Percentiles rank a stretch among this genome's conserved stretches.
These are phyloP conservation scores for Solanum tarijense DNA, from an alignment of 257 asterid genomes.

Conservation along the genomic window DNA sequence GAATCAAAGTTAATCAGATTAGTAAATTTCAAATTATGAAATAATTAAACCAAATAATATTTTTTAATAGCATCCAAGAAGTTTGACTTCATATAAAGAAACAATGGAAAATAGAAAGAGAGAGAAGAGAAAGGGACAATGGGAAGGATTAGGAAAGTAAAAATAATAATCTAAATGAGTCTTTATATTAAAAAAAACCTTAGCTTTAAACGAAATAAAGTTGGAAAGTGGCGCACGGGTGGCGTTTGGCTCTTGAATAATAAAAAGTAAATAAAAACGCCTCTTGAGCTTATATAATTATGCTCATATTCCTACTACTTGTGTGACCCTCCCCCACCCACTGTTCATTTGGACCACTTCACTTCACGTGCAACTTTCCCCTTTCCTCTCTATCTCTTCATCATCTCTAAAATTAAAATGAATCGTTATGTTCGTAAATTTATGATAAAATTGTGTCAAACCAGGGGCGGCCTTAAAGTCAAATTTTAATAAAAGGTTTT, in stretches of 20 bases:
- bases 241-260: background rate
- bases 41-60: background rate
- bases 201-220: background rate
- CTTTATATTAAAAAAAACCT: background rate
- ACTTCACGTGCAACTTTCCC: background rate
- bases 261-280: background rate
- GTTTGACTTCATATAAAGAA: background rate
- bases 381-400: background rate
- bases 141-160: background rate
- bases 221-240: background rate
- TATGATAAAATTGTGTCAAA: background rate
- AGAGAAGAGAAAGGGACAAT: background rate
- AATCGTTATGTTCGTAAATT: background rate
- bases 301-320: background rate
- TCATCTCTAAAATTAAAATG: background rate
- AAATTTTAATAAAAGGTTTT: too few relatives aligned
- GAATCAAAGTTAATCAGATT: background rate
- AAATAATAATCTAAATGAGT: background rate
- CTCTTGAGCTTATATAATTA: background rate
- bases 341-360: background rate
- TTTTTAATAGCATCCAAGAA: background rate
- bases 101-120: background rate
- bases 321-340: background rate
- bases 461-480: accelerated
- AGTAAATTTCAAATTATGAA: background rate